Base-by-base conservation (phyloP, 1,284 basidiomycete genomes). In the Cronartium ribicola region DNA sequence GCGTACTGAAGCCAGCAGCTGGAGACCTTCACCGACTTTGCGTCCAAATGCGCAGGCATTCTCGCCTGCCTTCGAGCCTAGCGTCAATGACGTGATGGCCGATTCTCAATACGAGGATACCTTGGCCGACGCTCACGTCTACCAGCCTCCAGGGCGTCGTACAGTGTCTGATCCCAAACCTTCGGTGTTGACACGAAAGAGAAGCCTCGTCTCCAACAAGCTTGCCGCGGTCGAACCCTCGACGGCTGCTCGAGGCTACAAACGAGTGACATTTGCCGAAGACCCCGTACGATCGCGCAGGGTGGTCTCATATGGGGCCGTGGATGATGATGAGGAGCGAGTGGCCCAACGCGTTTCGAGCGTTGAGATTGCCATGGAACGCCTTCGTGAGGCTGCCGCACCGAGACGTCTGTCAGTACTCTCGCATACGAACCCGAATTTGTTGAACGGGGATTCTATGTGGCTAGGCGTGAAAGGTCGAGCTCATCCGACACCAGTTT, bases 251-350 rank as follows among this genome's bases (percentile, higher is more conserved):
- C 60, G 60, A 39, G 39, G 39, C 17, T 37, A 36, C 6, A 74
- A 74, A 37, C 71, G 71, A 44, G 71, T 74, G 22, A 74, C 71
- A 13, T 74, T 74, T 55, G 64, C 71, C 13, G 71, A 74, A 57
- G 55, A 67, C 10, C 44, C n/a, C 22, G 51, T 41, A 43, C 51
- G 63, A 22, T 39, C 65, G 5, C 64, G 65, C 5, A 51, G 65
- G 4, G 65, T 67, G 20, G 71, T 66, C 4, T 74, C 71, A 7
- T 64, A 74, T 41, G 71, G 65, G 4, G 64, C 66, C 22, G 41
- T 39, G 2, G 61, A 46, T 11, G 61, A 48, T 20, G 70, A 66
- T 5, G 70, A 72, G 8, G 36, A 40, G 7, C 61, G 63, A 10
- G 44, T 17, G 20, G 48, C 55, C 13, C 61, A 36, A n/a, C 55